Evolutionary conservation across 2,329 filamentous ascomycete genomes (phyloP).

Genomic region (Ceratocystis ficicola): DNA sequence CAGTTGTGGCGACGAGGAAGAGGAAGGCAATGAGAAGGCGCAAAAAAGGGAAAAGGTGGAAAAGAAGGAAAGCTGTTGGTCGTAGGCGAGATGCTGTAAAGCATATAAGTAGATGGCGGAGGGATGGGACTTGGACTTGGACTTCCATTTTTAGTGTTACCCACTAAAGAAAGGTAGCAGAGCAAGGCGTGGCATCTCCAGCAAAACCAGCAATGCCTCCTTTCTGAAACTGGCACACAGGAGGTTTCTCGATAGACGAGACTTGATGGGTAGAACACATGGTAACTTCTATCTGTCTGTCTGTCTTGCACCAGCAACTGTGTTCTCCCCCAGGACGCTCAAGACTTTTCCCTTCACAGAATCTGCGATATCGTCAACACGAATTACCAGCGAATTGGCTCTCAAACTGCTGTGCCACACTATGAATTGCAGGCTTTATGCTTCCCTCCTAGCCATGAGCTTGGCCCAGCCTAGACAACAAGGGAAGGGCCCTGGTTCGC

Average conservation of each 20-base stretch:
- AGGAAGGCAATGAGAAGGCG: neutral
- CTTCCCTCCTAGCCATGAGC: neutral
- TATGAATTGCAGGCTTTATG: neutral
- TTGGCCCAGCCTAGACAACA: neutral
- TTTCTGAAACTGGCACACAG: neutral
- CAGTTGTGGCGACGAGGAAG: neutral
- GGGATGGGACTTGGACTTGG: neutral
- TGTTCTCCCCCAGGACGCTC: too few relatives aligned
- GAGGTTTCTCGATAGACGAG: too few relatives aligned
- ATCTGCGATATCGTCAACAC: too few relatives aligned
- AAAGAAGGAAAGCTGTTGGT: neutral
- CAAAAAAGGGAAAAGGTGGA: conserved; percentile 1
- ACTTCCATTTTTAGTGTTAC: conserved; percentile 1
- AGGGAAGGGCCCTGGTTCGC: neutral
- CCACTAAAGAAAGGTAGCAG: neutral
- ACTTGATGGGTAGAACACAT: too few relatives aligned
- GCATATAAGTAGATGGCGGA: conserved; percentile 6
- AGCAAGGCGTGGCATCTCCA: neutral
- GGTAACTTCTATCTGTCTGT: too few relatives aligned
- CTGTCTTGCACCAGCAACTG: too few relatives aligned
- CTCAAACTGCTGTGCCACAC: neutral
- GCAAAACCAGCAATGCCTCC: conserved; percentile 1
- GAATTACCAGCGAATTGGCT: neutral
- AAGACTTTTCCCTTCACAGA: too few relatives aligned
- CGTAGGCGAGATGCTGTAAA: neutral